Percentiles rank a stretch among this genome's conserved stretches.
Evolutionary conservation across 371 early-diverging fungal species (phyloP).

Genomic region (Lichtheimia ramosa): DNA sequence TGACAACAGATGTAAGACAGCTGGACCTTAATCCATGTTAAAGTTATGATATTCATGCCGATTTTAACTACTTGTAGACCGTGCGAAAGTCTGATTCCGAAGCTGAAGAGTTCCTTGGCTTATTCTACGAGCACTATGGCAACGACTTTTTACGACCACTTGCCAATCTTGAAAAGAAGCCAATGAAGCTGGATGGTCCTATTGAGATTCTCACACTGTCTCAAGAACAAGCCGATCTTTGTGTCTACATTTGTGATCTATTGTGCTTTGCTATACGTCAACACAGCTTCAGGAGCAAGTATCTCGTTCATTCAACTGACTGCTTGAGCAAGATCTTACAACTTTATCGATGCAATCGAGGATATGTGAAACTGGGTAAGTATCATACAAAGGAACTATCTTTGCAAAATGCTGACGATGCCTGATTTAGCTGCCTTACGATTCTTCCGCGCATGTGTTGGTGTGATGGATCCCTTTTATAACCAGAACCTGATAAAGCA

Average conservation of each 20-base stretch:
- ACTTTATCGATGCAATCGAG: conserved; percentile 67
- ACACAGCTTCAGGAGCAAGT: conserved; percentile 80
- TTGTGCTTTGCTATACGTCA: conserved; percentile 66
- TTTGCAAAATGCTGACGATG: not conserved
- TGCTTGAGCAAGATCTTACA: conserved; percentile 59
- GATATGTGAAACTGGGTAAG: conserved; percentile 72
- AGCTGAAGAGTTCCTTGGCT: conserved; percentile 69
- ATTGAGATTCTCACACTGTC: conserved; percentile 30
- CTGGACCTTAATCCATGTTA: not conserved
- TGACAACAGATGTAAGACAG: conserved; percentile 25
- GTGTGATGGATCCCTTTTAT: conserved; percentile 78
- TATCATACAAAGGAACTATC: not conserved
- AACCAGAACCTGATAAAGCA: conserved; percentile 64
- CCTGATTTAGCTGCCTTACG: conserved; percentile 67
- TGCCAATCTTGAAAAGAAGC: conserved; percentile 32
- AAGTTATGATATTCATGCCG: not conserved
- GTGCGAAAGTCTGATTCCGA: conserved; percentile 55
- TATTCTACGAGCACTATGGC: conserved; percentile 73
- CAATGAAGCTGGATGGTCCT: conserved; percentile 29
- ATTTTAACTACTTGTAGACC: not conserved
- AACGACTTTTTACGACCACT: conserved; percentile 62
- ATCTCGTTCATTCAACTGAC: conserved; percentile 65
- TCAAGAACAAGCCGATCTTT: conserved; percentile 35
- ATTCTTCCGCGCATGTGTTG: conserved; percentile 75
- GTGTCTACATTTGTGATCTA: conserved; percentile 71